Base-by-base conservation (phyloP, 202 grass and related monocot species). In the Eragrostis tef region DNA sequence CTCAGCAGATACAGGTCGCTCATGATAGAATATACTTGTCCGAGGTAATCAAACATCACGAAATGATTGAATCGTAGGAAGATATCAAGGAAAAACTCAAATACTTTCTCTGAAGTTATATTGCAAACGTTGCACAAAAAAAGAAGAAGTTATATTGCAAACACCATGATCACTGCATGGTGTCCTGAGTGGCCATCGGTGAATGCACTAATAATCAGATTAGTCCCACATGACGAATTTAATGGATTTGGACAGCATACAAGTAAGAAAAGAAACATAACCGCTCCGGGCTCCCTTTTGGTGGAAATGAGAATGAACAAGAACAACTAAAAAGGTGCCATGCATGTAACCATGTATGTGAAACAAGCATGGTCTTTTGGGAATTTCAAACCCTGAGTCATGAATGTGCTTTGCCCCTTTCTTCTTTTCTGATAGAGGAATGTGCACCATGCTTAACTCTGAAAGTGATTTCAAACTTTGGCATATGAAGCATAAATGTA, bases 401-500 rank as follows among this genome's bases (percentile, higher is more conserved):
- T 63, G 56, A 63, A 63, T 59, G 11, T 1, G 4, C 14, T 22
- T 25, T 59, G 25, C 17, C 29, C 51, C 27, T 24, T 81, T 70
- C 49, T 79, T 4, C 31, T 41, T 53, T 78, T 24, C 27, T 72
- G 26, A 39, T 58, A 63, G 3, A 47, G 21, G 26, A 73, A 9
- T 69, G 31, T 52, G 7, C 72, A 19, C 3, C 45, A 41, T 15
- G 31, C 61, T 22, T 49, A 67, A 75, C 21, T 44, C n/a, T 79
- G 19, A 79, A 79, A 13, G 54, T 4, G 21, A 67, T 21, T 41
- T 12, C 14, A n/a, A 34, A 43, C 2, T 67, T 75, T 29, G 16
- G 64, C 60, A 75, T 66, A 58, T 9, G 4, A 51, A 36, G 11
- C 7, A 69, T 48, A 81, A 34, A 81, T 70, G 9, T 48, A 31